These are phyloP conservation scores for Cryoendolithus antarcticus DNA, from an alignment of 2,329 filamentous ascomycete genomes.

Conservation along the genomic window DNA sequence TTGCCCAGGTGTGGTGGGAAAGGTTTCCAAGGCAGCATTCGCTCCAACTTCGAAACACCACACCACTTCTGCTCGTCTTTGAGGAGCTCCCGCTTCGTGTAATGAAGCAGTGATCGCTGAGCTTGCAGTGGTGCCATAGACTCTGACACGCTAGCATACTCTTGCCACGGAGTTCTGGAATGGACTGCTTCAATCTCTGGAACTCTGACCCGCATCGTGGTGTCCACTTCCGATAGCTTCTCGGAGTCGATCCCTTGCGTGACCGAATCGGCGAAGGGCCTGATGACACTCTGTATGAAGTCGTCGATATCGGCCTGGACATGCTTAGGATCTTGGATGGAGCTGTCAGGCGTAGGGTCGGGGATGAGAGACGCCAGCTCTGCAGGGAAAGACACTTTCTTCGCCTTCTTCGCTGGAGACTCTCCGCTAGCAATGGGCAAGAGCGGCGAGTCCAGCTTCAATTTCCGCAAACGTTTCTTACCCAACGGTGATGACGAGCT, in stretches of 20 bases:
- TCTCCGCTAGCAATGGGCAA: constrained; percentile 26
- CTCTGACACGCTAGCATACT: constrained; percentile 13
- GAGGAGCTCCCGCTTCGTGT: constrained; percentile 24
- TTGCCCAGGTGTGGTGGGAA: constrained; percentile 31
- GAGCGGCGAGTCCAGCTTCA: constrained; percentile 36
- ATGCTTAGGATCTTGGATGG: constrained; percentile 5
- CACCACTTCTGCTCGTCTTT: constrained; percentile 27
- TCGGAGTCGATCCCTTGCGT: constrained; percentile 15
- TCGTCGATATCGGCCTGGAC: constrained; percentile 21
- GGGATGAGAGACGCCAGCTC: constrained; percentile 25
- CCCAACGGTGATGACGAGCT: constrained; percentile 19
- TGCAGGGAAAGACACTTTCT: constrained; percentile 28
- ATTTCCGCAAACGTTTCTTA: constrained; percentile 22
- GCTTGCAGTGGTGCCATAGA: constrained; percentile 14
- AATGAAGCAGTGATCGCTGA: constrained; percentile 20
- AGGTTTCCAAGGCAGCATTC: constrained; percentile 34
- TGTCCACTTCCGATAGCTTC: constrained; percentile 34
- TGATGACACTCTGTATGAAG: constrained; percentile 24
- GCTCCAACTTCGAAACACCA: constrained; percentile 27
- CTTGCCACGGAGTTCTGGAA: constrained; percentile 36
- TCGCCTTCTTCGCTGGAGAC: constrained; percentile 27
- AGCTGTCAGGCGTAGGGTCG: constrained; percentile 17
- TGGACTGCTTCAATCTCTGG: constrained; percentile 34
- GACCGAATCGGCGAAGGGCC: constrained; percentile 26
- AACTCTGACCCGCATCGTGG: constrained; percentile 36